Base-by-base conservation (phyloP, 1,284 basidiomycete genomes). In the Paramarasmius palmivorus region DNA sequence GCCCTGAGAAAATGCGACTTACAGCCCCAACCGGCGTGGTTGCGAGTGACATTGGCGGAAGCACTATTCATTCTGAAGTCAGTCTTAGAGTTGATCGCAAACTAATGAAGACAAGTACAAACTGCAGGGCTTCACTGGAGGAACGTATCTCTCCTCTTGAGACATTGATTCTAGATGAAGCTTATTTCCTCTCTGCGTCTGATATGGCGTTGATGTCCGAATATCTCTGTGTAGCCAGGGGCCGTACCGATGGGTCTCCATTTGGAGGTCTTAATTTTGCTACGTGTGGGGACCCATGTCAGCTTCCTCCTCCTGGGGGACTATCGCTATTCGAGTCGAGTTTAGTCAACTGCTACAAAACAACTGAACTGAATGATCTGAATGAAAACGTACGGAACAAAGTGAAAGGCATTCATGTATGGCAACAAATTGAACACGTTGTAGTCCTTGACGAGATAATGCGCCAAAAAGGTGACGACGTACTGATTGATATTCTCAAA, bases 1-100 rank as follows among this genome's bases (percentile, higher is more conserved):
- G 39, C n/a, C 48, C 45, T 2, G 5, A 22, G 1, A 51, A 56
- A 25, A 36, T 56, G 3, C 45, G 49, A 10, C 52, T 56, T 22
- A 58, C 57, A 9, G 57, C 57, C 14, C 57, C 57, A 15, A 58
- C 57, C 1, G 57, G 57, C 22, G 57, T 56, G 12, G 49, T 54
- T 20, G 57, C 57, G 0, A 56, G 47, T 29, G 54, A 58, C 20
- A 50, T 52, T 46, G 54, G 35, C 20, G 57, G 52, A 5, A 53
- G 45, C 12, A 58, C 57, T 0, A 45, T 46, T 1, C 49, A 53
- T 34, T 51, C 45, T 15, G 54, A 53, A 23, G 20, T 48, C 15
- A 34, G 54, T n/a, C 22, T 57, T 4, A 15, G 48, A 17, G 39
- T 54, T 25, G 10, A 42, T 3, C 49, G 53, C 10, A 40, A 26